Evolutionary conservation across 345 rosid species (phyloP), one percentile per base, ranked within the genome.

Genomic region (Rhodamnia argentea): DNA sequence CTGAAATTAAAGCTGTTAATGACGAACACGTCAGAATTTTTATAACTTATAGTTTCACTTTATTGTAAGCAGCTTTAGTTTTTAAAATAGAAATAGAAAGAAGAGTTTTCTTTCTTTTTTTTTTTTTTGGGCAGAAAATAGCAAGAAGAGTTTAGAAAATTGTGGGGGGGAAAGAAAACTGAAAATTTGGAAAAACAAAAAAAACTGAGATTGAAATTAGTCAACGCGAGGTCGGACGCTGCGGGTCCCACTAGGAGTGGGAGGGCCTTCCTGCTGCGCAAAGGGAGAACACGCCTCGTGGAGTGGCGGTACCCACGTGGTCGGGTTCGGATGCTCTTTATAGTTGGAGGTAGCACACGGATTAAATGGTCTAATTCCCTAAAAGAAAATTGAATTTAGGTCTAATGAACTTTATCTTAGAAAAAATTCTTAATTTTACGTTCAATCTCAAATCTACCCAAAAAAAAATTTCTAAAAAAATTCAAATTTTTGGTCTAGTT

Each of bases 221-320:
- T 18, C 47, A 18, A 20, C 47, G 81, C 22, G 13, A 18, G 81
- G 47, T 37, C 26, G 47, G 47, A 70, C 47, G 47, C 81, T 11
- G 81, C 81, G 47, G 81, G 47, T 37, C 81, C 81, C 81, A 37
- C 47, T 5, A 13, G 13, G 47, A 70, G 18, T 3, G 26, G 13
- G 47, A 70, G 18, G 81, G 76, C 88, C 85, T 64, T 5, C 75
- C 74, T 90, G 92, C 58, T 2, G 78, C 52, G 54, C 40, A 47
- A 86, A 85, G 85, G 11, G 24, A 8, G 3, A 53, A 44, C 90
- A 86, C 24, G 51, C 50, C 86, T 59, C 90, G 85, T 87, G 89
- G 85, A 86, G n/a, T 27, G 84, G 81, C 84, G 24, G 84, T 54
- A 76, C 27, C 86, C 75, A 84, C 87, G 87, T 87, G 86, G 88